Conservation (phyloP, 768 basidiomycete species). For the Coprinopsis marcescibilis region DNA sequence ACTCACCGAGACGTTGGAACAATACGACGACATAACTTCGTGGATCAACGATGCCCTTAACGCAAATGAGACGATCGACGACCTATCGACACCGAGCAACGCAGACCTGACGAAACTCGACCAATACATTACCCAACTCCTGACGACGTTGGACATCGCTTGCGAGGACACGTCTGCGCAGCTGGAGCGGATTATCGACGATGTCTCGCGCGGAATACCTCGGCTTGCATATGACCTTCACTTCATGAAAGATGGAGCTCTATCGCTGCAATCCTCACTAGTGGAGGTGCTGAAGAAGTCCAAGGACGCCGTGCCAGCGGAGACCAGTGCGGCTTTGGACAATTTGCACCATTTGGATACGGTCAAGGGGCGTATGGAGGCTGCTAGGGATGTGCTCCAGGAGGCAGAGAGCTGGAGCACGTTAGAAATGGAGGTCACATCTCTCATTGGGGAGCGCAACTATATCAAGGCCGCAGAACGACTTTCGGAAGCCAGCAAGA, state of each 20-base stretch:
- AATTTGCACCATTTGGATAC: slow-evolving; percentile 77
- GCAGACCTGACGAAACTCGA: slow-evolving; percentile 57
- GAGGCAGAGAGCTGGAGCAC: slow-evolving; percentile 98
- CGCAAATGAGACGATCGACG: slow-evolving; percentile 26
- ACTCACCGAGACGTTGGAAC: slow-evolving; percentile 49
- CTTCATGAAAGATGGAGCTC: slow-evolving; percentile 91
- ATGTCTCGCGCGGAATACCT: slow-evolving; percentile 87
- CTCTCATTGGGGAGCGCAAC: slow-evolving; percentile 70
- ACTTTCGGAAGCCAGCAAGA: slow-evolving; percentile 81
- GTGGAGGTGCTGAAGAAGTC: slow-evolving; percentile 55
- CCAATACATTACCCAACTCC: slow-evolving; percentile 65
- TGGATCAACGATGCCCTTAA: slow-evolving; percentile 69
- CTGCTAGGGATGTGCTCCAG: slow-evolving; percentile 78
- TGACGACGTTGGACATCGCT: slow-evolving; percentile 79
- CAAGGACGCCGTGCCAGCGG: slow-evolving; percentile 42
- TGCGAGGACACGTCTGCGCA: slow-evolving; percentile 83
- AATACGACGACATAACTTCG: slow-evolving; percentile 54
- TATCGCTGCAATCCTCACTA: slow-evolving; percentile 66
- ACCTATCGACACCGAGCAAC: slow-evolving; percentile 17
- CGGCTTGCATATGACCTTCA: slow-evolving; percentile 93
- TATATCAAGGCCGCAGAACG: slow-evolving; percentile 91
- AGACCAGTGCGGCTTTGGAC: slow-evolving; percentile 65
- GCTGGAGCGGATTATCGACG: slow-evolving; percentile 86
- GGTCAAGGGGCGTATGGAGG: slow-evolving; percentile 83
- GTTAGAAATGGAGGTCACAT: slow-evolving; percentile 86